Conservation (phyloP, 2,329 filamentous ascomycete genomes). For the Coleophoma crateriformis region DNA sequence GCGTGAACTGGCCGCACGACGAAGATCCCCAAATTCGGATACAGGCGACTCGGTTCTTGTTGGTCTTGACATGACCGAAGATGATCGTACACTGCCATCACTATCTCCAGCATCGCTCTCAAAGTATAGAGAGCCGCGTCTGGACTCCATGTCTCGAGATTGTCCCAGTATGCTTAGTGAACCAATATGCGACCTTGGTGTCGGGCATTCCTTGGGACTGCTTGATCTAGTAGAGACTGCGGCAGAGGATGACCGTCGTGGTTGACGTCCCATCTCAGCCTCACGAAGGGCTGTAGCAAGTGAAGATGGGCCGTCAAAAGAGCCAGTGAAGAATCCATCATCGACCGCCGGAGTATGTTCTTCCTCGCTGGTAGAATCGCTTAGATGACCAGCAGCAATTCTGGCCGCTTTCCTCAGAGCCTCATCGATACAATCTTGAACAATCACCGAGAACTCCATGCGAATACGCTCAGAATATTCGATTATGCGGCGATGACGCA, state of each 20-base stretch:
- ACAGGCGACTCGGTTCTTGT: slow-evolving; percentile 83
- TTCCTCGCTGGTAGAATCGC: slow-evolving; percentile 59
- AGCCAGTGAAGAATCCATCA: slow-evolving; percentile 45
- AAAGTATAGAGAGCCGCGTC: slow-evolving; percentile 71
- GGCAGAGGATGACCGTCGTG: slow-evolving; percentile 43
- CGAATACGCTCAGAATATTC: slow-evolving; percentile 96
- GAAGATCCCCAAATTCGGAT: slow-evolving; percentile 74
- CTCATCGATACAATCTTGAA: slow-evolving; percentile 92
- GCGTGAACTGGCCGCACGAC: slow-evolving; percentile 70
- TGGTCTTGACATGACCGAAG: slow-evolving; percentile 65
- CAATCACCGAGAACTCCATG: slow-evolving; percentile 84
- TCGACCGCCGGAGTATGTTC: slow-evolving; percentile 42
- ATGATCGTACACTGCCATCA: slow-evolving; percentile 81
- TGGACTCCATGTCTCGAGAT: slow-evolving; percentile 50
- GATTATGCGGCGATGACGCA: slow-evolving; percentile 85
- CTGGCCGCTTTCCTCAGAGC: slow-evolving; percentile 84
- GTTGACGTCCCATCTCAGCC: slow-evolving; percentile 25
- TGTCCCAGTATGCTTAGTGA: slow-evolving; percentile 50
- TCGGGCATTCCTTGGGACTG: slow-evolving; percentile 86
- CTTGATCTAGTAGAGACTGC: slow-evolving; percentile 72
- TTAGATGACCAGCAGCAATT: slow-evolving; percentile 79
- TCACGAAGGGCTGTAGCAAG: slow-evolving; percentile 47
- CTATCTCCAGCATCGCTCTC: slow-evolving; percentile 80
- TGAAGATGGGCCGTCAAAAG: slow-evolving; percentile 52
- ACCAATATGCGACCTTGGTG: slow-evolving; percentile 76